Evolutionary conservation across 192 early-diverging fungal genomes (phyloP).

Genomic region (Tieghemiomyces parasiticus): DNA sequence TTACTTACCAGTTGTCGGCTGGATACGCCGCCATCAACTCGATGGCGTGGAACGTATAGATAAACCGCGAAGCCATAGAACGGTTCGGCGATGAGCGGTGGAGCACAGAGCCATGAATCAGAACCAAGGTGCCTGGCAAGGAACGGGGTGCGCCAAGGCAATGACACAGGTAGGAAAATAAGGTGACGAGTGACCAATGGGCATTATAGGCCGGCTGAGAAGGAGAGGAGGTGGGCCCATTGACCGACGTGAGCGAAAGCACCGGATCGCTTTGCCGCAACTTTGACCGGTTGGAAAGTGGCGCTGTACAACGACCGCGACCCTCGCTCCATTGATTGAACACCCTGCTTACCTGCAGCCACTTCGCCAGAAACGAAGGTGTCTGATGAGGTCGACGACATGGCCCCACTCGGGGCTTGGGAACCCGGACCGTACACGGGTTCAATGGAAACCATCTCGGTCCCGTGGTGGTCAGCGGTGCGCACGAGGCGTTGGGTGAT

Average conservation of each 20-base stretch:
- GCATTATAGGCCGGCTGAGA: no score
- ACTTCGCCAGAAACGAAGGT: background rate
- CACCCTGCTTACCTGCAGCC: background rate
- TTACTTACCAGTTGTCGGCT: slow-evolving; percentile 67
- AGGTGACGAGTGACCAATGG: no score
- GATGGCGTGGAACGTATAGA: slow-evolving; percentile 92
- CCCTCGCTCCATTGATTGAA: no score
- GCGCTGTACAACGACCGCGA: no score
- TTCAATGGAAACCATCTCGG: slow-evolving; percentile 21
- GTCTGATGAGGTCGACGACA: background rate
- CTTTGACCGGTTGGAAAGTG: no score
- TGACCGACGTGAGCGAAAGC: no score
- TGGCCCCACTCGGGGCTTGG: background rate
- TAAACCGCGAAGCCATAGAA: slow-evolving; percentile 63
- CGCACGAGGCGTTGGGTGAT: slow-evolving; percentile 25
- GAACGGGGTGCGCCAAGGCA: no score
- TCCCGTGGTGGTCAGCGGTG: slow-evolving; percentile 12
- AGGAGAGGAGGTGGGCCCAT: no score
- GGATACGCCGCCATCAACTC: slow-evolving; percentile 60
- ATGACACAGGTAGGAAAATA: no score
- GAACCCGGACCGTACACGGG: slow-evolving; percentile 16
- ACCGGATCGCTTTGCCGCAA: no score
- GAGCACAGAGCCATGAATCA: slow-evolving; percentile 77
- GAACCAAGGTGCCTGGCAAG: slow-evolving; percentile 52
- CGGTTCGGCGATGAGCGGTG: slow-evolving; percentile 73